Evolutionary conservation across 768 basidiomycete species (phyloP).

Genomic region (Serendipita vermifera): DNA sequence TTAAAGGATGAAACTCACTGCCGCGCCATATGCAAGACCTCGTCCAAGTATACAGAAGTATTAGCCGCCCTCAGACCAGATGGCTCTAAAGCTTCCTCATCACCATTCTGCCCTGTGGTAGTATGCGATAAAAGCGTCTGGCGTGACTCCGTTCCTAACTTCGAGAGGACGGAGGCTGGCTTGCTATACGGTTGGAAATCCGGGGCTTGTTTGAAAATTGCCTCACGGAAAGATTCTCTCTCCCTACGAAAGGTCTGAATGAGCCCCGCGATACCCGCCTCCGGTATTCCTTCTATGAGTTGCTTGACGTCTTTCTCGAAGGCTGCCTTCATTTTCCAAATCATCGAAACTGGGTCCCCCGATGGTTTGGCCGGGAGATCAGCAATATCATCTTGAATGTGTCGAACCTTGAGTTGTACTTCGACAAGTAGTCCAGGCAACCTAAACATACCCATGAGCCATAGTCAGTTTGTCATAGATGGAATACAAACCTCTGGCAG

Average conservation of each 20-base stretch:
- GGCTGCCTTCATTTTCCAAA: slow-evolving; percentile 33
- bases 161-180: not conserved
- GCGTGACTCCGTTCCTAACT: slow-evolving; percentile 2
- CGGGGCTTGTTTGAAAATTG: slow-evolving; percentile 43
- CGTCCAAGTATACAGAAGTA: slow-evolving; percentile 35
- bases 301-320: slow-evolving; percentile 36
- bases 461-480: not conserved
- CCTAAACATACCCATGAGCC: slow-evolving; percentile 30
- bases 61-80: not conserved
- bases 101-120: too few species aligned
- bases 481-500: not conserved
- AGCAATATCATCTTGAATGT: slow-evolving; percentile 25
- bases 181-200: slow-evolving; percentile 40
- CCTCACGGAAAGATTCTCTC: slow-evolving; percentile 34
- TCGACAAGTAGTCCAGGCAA: slow-evolving; percentile 52
- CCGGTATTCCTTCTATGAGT: slow-evolving; percentile 42
- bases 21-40: slow-evolving; percentile 36
- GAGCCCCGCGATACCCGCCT: slow-evolving; percentile 31
- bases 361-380: slow-evolving; percentile 42
- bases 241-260: slow-evolving; percentile 42
- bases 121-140: too few species aligned
- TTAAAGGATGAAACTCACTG: slow-evolving; percentile 28
- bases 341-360: slow-evolving; percentile 42
- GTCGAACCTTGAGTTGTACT: slow-evolving; percentile 32
- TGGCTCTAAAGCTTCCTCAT: slow-evolving; percentile 6